phyloP scores from a whole-genome alignment of 2,329 filamentous ascomycete species.

The Colletotrichum shisoi region DNA sequence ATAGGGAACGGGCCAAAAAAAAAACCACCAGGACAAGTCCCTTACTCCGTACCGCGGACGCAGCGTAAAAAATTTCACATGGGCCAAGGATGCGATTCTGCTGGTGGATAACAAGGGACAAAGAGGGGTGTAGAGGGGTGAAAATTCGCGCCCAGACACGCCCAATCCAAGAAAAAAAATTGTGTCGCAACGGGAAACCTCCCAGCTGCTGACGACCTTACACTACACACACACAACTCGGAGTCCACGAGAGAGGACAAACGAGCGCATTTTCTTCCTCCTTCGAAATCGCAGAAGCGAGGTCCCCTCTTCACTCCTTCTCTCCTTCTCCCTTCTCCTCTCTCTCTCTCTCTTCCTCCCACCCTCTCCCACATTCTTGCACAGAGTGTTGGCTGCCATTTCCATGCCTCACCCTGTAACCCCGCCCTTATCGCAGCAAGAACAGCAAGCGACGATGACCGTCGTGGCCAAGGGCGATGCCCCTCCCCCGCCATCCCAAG shows the following conservation, averaged over 20 bases:
- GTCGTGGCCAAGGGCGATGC: constrained; percentile 58
- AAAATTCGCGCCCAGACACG: constrained; percentile 25
- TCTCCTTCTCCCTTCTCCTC: constrained; percentile 8
- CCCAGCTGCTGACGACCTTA: constrained; percentile 23
- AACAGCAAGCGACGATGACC: constrained; percentile 40
- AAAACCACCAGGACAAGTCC: constrained; percentile 3
- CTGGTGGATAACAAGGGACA: constrained; percentile 34
- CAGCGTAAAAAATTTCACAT: constrained; percentile 40
- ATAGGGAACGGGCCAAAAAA: constrained; percentile 30
- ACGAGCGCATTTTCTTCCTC: constrained; percentile 35
- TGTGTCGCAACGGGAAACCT: constrained; percentile 22
- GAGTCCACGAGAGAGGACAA: constrained; percentile 37
- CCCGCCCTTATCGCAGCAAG: constrained; percentile 50
- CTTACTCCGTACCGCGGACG: not conserved
- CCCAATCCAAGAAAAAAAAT: constrained; percentile 39
- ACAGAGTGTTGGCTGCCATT: constrained; percentile 11
- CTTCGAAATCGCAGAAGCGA: constrained; percentile 34
- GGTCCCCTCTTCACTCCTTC: constrained; percentile 8
- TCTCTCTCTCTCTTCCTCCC: constrained; percentile 1
- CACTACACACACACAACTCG: constrained; percentile 29
- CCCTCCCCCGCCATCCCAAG: constrained; percentile 67
- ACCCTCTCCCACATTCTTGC: constrained; percentile 8
- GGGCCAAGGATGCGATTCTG: constrained; percentile 40
- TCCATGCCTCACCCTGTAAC: constrained; percentile 60
- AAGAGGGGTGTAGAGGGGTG: constrained; percentile 10